Base-by-base conservation (phyloP, 768 basidiomycete genomes). In the Boletus vinaceobasis region DNA sequence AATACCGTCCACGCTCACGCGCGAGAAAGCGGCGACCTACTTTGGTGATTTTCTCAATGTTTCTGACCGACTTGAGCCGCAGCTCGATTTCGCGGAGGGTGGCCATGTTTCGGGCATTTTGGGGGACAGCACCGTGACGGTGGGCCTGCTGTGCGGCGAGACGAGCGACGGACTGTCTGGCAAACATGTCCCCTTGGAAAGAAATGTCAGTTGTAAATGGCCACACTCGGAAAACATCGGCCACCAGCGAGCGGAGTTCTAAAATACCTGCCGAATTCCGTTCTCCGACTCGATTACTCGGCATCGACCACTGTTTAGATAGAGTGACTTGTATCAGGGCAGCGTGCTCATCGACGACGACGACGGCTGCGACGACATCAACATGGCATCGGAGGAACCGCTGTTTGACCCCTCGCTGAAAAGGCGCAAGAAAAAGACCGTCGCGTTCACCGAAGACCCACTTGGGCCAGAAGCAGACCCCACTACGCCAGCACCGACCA, bases 31-130 rank as follows among this genome's bases (percentile, higher is more conserved):
- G 56, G 33, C 46, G 56, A 63, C 81, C 60, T 60, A 93, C 95
- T 81, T 97, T 96, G 57, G 96, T 98, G 79, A 99, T 98, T 90
- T 98, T 98, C 83, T 97, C 93, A 72, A 96, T 96, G 79, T 97
- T 97, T 74, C 83, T 81, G 68, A 98, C 96, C 44, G 93, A 97
- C 85, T 96, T 92, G 75, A 91, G 82, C 65, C 96, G 87, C 72
- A 92, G 75, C 80, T 99, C 96, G 69, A 99, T 90, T 78, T 99
- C 96, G 62, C 94, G 88, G 61, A 99, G 86, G 57, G 97, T 98
- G 39, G 96, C 97, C 94, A 93, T 93, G 75, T 89, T 93, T 66
- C 90, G 85, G 67, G 87, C 84, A 60, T 72, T 71, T 62, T 77
- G 68, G 32, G 74, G 75, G 26, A 67, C 72, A 49, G 73, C 72